phyloP scores from a whole-genome alignment of 371 early-diverging fungal species.

The Nematocida minor region DNA sequence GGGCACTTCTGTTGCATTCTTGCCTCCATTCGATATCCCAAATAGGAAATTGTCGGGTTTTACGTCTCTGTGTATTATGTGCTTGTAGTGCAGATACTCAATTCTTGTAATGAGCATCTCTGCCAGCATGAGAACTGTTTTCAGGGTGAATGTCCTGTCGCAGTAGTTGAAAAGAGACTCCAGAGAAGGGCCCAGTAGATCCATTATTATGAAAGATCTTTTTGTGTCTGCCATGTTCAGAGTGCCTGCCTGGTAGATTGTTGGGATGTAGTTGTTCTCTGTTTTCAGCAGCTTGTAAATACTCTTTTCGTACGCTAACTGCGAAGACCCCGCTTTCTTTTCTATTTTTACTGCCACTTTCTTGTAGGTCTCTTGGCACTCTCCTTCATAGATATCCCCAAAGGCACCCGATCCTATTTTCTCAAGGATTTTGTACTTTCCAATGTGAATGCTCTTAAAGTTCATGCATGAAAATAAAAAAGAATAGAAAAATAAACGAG shows the following conservation, averaged over 20 bases:
- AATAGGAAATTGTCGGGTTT: slow-evolving; percentile 99
- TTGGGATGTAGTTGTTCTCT: slow-evolving; percentile 59
- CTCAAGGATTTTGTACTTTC: slow-evolving; percentile 81
- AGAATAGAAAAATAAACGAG: slow-evolving; percentile 39
- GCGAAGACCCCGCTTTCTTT: slow-evolving; percentile 60
- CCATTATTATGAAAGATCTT: slow-evolving; percentile 74
- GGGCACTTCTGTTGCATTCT: slow-evolving; percentile 72
- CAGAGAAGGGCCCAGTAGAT: slow-evolving; percentile 90
- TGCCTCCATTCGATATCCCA: slow-evolving; percentile 77
- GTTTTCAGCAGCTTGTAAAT: slow-evolving; percentile 66
- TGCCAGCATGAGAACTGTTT: slow-evolving; percentile 89
- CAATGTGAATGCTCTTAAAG: slow-evolving; percentile 73
- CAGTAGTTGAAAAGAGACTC: slow-evolving; percentile 96
- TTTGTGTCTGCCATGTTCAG: slow-evolving; percentile 54
- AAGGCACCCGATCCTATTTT: slow-evolving; percentile 96
- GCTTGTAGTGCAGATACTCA: slow-evolving; percentile 89
- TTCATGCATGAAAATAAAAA: slow-evolving; percentile 40
- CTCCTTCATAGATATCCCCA: slow-evolving; percentile 91
- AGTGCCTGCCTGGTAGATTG: slow-evolving; percentile 66
- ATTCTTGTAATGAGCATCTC: slow-evolving; percentile 78
- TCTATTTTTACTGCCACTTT: slow-evolving; percentile 70
- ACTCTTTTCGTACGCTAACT: slow-evolving; percentile 67
- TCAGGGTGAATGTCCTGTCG: slow-evolving; percentile 87
- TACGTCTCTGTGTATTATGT: slow-evolving; percentile 92
- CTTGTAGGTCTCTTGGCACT: slow-evolving; percentile 62